These are phyloP conservation scores for Monosporascus ibericus DNA, from an alignment of 2,329 filamentous ascomycete species.

Conservation along the genomic window DNA sequence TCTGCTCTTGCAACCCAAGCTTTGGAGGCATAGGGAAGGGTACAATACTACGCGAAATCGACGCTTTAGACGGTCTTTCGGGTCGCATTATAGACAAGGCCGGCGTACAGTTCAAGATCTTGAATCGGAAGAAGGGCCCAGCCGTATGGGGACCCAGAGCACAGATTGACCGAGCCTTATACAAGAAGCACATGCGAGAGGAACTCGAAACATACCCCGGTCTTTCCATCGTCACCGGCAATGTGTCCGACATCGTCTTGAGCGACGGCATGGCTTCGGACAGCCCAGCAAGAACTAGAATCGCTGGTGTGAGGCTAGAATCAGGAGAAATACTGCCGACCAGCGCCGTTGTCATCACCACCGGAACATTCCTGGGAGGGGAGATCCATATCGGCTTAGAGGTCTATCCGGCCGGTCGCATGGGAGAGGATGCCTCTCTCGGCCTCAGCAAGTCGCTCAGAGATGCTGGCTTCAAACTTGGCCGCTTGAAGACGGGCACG, in stretches of 20 bases:
- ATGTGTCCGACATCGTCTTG: constrained; percentile 85
- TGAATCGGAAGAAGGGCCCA: constrained; percentile 86
- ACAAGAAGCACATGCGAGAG: constrained; percentile 84
- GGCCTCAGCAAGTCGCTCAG: constrained; percentile 85
- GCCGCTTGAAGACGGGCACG: constrained; percentile 90
- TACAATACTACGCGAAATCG: constrained; percentile 90
- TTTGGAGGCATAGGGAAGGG: constrained; percentile 99
- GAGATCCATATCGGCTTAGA: constrained; percentile 95
- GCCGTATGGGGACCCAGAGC: constrained; percentile 96
- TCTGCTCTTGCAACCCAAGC: constrained; percentile 94
- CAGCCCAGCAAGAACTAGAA: constrained; percentile 56
- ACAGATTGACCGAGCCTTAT: constrained; percentile 88
- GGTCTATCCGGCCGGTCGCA: constrained; percentile 77
- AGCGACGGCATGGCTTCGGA: constrained; percentile 46
- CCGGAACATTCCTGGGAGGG: constrained; percentile 88
- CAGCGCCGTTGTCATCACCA: constrained; percentile 84
- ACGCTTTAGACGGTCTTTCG: constrained; percentile 86
- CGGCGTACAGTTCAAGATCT: constrained; percentile 84
- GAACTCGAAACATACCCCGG: constrained; percentile 75
- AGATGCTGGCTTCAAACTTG: constrained; percentile 83
- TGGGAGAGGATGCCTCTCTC: constrained; percentile 90
- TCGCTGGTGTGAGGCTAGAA: constrained; percentile 80
- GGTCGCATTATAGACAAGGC: constrained; percentile 89
- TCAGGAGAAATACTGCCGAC: constrained; percentile 79
- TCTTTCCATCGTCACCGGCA: constrained; percentile 74